phyloP scores from a whole-genome alignment of 1,284 basidiomycete species.

The Austroboletus niveus region DNA sequence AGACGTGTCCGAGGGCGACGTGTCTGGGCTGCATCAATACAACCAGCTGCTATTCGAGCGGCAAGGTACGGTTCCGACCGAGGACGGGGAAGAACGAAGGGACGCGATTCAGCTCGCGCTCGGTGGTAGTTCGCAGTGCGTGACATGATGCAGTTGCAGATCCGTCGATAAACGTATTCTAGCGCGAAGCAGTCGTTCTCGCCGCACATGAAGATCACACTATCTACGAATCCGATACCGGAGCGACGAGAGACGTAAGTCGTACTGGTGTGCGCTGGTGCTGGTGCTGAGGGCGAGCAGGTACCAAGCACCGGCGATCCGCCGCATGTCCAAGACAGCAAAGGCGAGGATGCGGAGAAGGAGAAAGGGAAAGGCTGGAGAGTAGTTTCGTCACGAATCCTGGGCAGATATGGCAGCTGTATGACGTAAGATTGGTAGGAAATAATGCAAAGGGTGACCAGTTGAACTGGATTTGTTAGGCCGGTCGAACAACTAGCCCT shows the following conservation, averaged over 20 bases:
- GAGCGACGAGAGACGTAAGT: slow-evolving; percentile 52
- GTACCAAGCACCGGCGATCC: slow-evolving; percentile 51
- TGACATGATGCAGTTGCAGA: slow-evolving; percentile 9
- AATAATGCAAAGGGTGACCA: slow-evolving; percentile 9
- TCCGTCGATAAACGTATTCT: slow-evolving; percentile 5
- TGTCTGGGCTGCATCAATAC: slow-evolving; percentile 74
- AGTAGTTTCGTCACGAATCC: neutral
- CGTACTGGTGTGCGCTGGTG: neutral
- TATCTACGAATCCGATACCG: slow-evolving; percentile 48
- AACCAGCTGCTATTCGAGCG: slow-evolving; percentile 67
- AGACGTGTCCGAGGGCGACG: slow-evolving; percentile 38
- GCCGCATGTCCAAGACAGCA: slow-evolving; percentile 57
- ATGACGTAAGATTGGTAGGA: slow-evolving; percentile 24
- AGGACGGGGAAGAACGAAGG: slow-evolving; percentile 34
- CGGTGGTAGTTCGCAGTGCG: slow-evolving; percentile 58
- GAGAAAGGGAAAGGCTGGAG: slow-evolving; percentile 30
- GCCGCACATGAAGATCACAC: slow-evolving; percentile 74
- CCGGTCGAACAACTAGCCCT: slow-evolving; percentile 5
- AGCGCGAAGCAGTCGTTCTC: slow-evolving; percentile 64
- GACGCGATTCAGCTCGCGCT: slow-evolving; percentile 40
- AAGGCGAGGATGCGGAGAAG: slow-evolving; percentile 55
- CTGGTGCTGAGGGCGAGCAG: slow-evolving; percentile 36
- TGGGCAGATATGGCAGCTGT: slow-evolving; percentile 7
- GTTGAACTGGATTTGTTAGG: no score
- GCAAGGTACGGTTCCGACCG: slow-evolving; percentile 30